Base-by-base conservation (phyloP, 148 eudicot species). In the Arctostaphylos glauca region DNA sequence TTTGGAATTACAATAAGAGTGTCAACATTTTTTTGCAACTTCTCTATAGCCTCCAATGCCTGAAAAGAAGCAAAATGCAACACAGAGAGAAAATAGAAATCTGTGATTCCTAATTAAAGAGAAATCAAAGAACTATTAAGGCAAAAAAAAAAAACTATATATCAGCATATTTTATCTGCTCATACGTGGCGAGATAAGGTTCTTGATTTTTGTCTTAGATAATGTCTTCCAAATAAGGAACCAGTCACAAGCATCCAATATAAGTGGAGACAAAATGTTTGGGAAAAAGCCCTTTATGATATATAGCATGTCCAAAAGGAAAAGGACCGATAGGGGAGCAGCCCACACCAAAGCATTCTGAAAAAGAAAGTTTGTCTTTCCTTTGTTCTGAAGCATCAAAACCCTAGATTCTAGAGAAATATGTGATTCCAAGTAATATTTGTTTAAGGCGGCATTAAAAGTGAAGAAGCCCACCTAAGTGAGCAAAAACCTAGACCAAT, bases 1-100 rank as follows among this genome's bases (percentile, higher is more conserved):
- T 97, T 97, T 53, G 98, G 99, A 80, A 97, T 97, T 84, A 97
- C 93, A 86, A 97, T 97, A 73, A 97, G 98, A 74, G 99, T 97
- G 71, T 97, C 99, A 46, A 97, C 99, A 86, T 97, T 93, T 79
- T 91, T 93, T 85, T 94, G 98, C 91, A 97, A 84, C 87, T 93
- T 94, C 82, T 94, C 99, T 80, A 97, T 94, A 55, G 98, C 99
- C 86, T 94, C 99, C 84, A 94, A 84, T 62, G 99, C 99, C 98
- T 97, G 96, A 86, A 86, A 80, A 80, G 21, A 76, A 82, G 41
- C 23, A 85, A 64, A 31, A 55, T 47, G 31, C 44, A 81, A 81
- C 50, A 50, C 23, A 77, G 43, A 82, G 43, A 23, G 41, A 23
- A 64, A 9, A 64, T 38, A 23, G 38, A 23, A 9, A 23, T 64